Evolutionary conservation across 768 basidiomycete genomes (phyloP).

Genomic region (Pleurotus eryngii): DNA sequence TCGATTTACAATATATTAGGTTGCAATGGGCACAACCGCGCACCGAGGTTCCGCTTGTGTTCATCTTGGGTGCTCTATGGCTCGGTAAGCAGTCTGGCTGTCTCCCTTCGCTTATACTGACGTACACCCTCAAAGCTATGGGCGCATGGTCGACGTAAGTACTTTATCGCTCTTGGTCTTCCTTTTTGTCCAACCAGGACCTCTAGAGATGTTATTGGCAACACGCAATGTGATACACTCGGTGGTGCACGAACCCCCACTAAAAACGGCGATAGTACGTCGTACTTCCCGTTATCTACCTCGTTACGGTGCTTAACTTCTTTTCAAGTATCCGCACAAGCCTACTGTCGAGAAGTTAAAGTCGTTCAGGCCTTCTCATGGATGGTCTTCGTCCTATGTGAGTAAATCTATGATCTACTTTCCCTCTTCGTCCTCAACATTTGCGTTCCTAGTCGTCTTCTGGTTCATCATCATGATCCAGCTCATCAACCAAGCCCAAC

Average conservation of each 20-base stretch:
- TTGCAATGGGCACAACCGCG: slow-evolving; percentile 69
- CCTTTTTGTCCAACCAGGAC: not conserved
- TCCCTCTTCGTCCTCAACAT: not conserved
- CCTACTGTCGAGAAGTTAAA: slow-evolving; percentile 79
- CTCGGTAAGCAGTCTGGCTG: slow-evolving; percentile 43
- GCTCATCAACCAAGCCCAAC: slow-evolving; percentile 54
- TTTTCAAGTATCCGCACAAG: slow-evolving; percentile 46
- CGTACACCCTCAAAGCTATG: slow-evolving; percentile 40
- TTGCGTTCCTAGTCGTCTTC: slow-evolving; percentile 26
- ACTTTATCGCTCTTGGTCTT: slow-evolving; percentile 4
- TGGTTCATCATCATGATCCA: slow-evolving; percentile 55
- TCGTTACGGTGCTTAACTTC: slow-evolving; percentile 8
- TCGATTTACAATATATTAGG: slow-evolving; percentile 31
- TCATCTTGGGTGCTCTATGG: slow-evolving; percentile 64
- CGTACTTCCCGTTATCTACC: not conserved
- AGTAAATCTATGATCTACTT: not conserved
- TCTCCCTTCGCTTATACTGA: slow-evolving; percentile 2
- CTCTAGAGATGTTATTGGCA: slow-evolving; percentile 66
- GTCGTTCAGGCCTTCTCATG: slow-evolving; percentile 77
- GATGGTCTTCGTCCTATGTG: slow-evolving; percentile 52
- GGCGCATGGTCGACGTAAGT: slow-evolving; percentile 72
- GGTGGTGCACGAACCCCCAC: slow-evolving; percentile 42
- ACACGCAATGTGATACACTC: slow-evolving; percentile 54
- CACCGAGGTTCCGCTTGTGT: slow-evolving; percentile 52
- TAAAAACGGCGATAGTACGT: slow-evolving; percentile 53